Conservation (phyloP, 2,329 filamentous ascomycete species). For the Coniochaeta sp. region DNA sequence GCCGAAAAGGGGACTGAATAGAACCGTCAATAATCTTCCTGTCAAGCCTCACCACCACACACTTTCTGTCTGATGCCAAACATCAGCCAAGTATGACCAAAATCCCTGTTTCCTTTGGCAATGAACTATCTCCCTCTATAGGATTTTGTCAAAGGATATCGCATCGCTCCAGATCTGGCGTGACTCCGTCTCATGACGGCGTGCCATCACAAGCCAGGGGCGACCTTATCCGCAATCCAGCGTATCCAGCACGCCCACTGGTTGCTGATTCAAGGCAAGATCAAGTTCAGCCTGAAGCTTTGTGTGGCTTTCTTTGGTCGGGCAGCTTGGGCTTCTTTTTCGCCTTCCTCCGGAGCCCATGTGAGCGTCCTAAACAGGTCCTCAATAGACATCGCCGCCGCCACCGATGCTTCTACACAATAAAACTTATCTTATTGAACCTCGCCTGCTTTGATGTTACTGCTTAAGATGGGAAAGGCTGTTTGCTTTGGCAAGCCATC, state of each 20-base stretch:
- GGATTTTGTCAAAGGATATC: neutral
- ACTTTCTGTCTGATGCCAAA: neutral
- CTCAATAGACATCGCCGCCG: neutral
- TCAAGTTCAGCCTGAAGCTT: neutral
- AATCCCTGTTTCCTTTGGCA: neutral
- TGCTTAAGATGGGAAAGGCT: neutral
- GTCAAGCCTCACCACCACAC: neutral
- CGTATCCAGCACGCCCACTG: neutral
- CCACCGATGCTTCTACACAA: neutral
- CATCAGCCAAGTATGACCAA: neutral
- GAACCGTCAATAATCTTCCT: slow-evolving; percentile 4
- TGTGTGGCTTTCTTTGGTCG: neutral
- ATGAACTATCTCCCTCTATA: neutral
- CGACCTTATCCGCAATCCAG: neutral
- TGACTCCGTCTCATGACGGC: neutral
- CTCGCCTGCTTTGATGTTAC: neutral
- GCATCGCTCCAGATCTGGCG: neutral
- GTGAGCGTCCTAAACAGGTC: neutral
- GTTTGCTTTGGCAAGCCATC: neutral
- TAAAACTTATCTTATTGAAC: neutral
- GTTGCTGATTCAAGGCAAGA: neutral
- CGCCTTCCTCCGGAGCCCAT: neutral
- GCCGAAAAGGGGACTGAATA: slow-evolving; percentile 16
- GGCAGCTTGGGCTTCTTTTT: neutral
- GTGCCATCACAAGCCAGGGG: neutral